A percentile compares a stretch with the other conserved stretches of the same genome.
Conservation (phyloP, 208 protist genomes). For the Crithidia mellificae region DNA sequence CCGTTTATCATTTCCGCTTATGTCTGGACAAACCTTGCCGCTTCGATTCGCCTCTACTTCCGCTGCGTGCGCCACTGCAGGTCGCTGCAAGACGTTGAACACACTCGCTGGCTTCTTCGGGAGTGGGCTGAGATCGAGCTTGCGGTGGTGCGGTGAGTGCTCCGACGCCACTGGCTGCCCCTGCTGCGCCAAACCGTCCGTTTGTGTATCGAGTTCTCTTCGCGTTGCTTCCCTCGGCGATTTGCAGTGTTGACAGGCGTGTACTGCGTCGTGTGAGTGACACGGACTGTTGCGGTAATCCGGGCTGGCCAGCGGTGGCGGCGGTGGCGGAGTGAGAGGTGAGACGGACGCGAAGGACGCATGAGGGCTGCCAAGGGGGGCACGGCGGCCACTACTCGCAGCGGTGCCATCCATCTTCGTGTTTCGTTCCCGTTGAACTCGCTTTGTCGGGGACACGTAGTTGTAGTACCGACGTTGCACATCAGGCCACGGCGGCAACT, state of each 20-base stretch:
- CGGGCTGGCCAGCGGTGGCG: not conserved
- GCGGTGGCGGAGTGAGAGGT: slow-evolving; percentile 2
- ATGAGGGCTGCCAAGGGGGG: not conserved
- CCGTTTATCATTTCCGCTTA: too few relatives aligned
- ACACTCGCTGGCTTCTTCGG: not conserved
- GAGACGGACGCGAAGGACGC: not conserved
- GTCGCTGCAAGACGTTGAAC: not conserved
- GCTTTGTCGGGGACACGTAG: slow-evolving; percentile 9
- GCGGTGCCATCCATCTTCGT: too few relatives aligned
- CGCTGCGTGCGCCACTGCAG: not conserved
- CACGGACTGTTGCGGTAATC: not conserved
- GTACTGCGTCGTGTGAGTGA: not conserved
- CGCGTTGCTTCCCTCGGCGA: not conserved
- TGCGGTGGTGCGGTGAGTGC: not conserved
- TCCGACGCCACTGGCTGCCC: not conserved
- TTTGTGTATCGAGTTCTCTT: too few relatives aligned
- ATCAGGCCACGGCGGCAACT: not conserved
- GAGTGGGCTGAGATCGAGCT: not conserved
- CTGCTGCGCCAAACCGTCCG: not conserved
- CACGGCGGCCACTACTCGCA: too few relatives aligned
- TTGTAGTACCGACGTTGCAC: slow-evolving; percentile 7
- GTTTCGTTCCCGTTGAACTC: not conserved
- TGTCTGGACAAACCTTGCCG: too few relatives aligned
- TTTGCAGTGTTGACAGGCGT: not conserved
- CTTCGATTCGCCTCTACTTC: too few relatives aligned